phyloP scores from a whole-genome alignment of 768 basidiomycete species.

The Suillus clintonianus region DNA sequence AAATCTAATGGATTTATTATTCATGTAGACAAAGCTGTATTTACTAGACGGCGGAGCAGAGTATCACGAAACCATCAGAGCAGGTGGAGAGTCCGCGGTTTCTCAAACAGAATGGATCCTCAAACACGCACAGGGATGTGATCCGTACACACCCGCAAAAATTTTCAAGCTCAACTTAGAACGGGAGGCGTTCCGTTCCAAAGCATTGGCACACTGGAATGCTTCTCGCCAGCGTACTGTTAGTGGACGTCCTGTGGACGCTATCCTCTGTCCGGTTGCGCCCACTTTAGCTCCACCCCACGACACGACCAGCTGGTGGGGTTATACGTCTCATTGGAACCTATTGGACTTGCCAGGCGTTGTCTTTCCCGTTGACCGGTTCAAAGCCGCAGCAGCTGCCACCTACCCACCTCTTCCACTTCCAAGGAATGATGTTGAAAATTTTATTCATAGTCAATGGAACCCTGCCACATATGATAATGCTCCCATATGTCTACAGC shows the following conservation, averaged over 20 bases:
- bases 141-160: constrained; percentile 42
- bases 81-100: constrained; percentile 37
- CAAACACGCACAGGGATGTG: constrained; percentile 37
- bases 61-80: constrained; percentile 39
- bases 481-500: constrained; percentile 48
- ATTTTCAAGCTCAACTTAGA: constrained; percentile 46
- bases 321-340: constrained; percentile 56
- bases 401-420: constrained; percentile 10
- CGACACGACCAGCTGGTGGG: constrained; percentile 50
- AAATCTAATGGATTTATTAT: constrained; percentile 8
- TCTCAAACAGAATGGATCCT: constrained; percentile 48
- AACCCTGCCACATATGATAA: constrained; percentile 42
- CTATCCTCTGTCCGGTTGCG: constrained; percentile 47
- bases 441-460: constrained; percentile 41
- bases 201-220: constrained; percentile 48
- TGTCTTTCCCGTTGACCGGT: constrained; percentile 47
- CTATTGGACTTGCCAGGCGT: constrained; percentile 49
- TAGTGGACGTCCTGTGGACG: constrained; percentile 50
- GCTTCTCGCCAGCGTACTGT: constrained; percentile 34
- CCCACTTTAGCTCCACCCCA: constrained; percentile 51
- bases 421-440: constrained; percentile 39
- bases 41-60: constrained; percentile 51
- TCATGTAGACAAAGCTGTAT: constrained; percentile 43
- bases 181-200: constrained; percentile 43
- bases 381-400: constrained; percentile 25